Evolutionary conservation across 768 basidiomycete genomes (phyloP).

Genomic region (Daedalea quercina): DNA sequence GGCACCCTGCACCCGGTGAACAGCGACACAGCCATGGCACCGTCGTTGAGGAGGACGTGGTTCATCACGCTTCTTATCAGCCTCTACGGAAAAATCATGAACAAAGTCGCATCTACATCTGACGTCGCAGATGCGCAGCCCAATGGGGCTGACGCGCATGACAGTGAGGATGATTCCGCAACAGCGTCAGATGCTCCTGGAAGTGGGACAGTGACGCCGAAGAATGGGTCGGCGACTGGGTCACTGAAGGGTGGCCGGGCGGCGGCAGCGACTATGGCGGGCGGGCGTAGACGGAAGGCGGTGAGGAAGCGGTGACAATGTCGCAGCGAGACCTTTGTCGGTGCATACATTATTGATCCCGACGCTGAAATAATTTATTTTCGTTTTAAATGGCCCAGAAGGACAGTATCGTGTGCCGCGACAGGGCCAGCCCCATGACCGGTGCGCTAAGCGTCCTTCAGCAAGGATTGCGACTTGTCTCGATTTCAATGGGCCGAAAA

Average conservation of each 20-base stretch:
- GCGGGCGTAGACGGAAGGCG: slow-evolving; percentile 59
- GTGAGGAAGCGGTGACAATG: slow-evolving; percentile 39
- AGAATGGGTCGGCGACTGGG: slow-evolving; percentile 19
- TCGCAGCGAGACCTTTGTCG: no score
- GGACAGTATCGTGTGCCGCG: no score
- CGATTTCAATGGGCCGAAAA: no score
- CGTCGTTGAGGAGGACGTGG: slow-evolving; percentile 67
- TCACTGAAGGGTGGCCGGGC: slow-evolving; percentile 24
- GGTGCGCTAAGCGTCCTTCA: neutral
- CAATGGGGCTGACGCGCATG: slow-evolving; percentile 17
- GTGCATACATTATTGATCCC: no score
- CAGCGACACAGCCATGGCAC: slow-evolving; percentile 46
- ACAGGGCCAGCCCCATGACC: no score
- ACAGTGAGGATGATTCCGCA: slow-evolving; percentile 35
- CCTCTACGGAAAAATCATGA: slow-evolving; percentile 17
- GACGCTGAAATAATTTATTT: no score
- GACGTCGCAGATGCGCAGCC: slow-evolving; percentile 12
- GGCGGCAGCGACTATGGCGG: slow-evolving; percentile 40
- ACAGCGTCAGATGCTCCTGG: slow-evolving; percentile 39
- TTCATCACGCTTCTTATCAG: slow-evolving; percentile 43
- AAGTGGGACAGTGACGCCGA: slow-evolving; percentile 33
- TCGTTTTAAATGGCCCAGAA: no score
- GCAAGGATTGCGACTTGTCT: neutral
- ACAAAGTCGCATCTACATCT: slow-evolving; percentile 8
- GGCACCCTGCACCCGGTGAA: slow-evolving; percentile 56